phyloP scores from a whole-genome alignment of 2,329 filamentous ascomycete genomes.

The Penicillium verrucosum region DNA sequence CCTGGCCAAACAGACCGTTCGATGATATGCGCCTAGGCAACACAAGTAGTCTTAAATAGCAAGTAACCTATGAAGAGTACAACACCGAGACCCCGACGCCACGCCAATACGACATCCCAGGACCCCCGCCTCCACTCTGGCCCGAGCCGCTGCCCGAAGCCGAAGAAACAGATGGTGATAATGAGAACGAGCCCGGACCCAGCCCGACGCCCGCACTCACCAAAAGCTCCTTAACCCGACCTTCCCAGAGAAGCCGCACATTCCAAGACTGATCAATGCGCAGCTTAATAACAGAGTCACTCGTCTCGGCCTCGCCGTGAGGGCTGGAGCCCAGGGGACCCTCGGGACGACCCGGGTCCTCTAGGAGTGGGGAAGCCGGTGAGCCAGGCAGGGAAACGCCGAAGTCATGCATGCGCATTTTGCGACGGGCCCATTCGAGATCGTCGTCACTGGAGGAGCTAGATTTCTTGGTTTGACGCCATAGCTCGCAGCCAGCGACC shows the following conservation, averaged over 20 bases:
- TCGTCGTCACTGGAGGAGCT: constrained; percentile 42
- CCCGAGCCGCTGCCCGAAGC: constrained; percentile 24
- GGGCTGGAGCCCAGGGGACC: constrained; percentile 2
- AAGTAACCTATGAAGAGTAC: constrained; percentile 38
- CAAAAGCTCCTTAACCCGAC: constrained; percentile 83
- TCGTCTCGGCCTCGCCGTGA: constrained; percentile 57
- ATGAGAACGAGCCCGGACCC: constrained; percentile 52
- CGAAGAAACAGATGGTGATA: constrained; percentile 25
- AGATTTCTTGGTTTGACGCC: constrained; percentile 57
- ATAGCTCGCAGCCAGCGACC: constrained; percentile 87
- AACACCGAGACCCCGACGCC: constrained; percentile 43
- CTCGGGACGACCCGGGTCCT: constrained; percentile 16
- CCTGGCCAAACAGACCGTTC: not conserved
- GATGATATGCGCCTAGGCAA: not conserved
- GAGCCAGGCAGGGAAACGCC: constrained; percentile 19
- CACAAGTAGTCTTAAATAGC: not conserved
- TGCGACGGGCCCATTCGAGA: constrained; percentile 42
- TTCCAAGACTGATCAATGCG: constrained; percentile 83
- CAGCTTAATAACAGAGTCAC: constrained; percentile 84
- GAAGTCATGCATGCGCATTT: constrained; percentile 32
- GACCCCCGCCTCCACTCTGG: constrained; percentile 26
- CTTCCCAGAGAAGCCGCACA: constrained; percentile 88
- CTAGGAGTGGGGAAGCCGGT: constrained; percentile 16
- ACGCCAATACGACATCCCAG: constrained; percentile 38
- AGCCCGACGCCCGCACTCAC: constrained; percentile 87